Base-by-base conservation (phyloP, 495 filamentous ascomycete species). In the Cudoniella acicularis region DNA sequence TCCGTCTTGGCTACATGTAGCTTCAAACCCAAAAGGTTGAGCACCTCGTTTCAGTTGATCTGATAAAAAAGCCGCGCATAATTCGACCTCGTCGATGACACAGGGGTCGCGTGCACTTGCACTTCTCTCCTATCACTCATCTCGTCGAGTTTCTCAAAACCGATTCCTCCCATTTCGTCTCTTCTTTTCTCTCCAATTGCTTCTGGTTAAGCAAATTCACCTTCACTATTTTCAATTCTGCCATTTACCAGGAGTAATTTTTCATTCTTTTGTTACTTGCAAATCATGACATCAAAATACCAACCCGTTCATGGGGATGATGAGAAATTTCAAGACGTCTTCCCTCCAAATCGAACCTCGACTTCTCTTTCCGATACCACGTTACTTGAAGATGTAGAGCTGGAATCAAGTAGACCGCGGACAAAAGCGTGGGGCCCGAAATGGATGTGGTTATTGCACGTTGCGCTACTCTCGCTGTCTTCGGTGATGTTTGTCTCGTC, bases 401-500 rank as follows among this genome's bases (percentile, higher is more conserved):
- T 54, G 27, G 22, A 11, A 11, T 63, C 64, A 13, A 53, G 22
- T 22, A 18, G 23, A n/a, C 9, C 26, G 18, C 0, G 41, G 23
- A 21, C 18, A 23, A 23, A 13, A 61, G 21, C 54, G 36, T 41
- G 65, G 23, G 24, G 64, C 23, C 48, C 48, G 42, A 65, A 67
- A 58, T 77, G 75, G 75, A 59, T 70, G 52, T 80, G 77, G 76
- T 55, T 78, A 17, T 66, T 63, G 10, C 77, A 79, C 51, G 72
- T 70, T 47, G 56, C 75, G 27, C 66, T 80, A 10, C 59, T 79
- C 21, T 72, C 73, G 3, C 26, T 71, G 11, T 78, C 75, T 2
- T 52, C 71, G 30, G 71, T 71, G 2, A 67, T 80, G 27, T 77
- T 80, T 50, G 65, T 70, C 13, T 64, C 74, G 18, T 71, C 75